phyloP scores from a whole-genome alignment of 2,329 filamentous ascomycete species.

The Aaosphaeria arxii region DNA sequence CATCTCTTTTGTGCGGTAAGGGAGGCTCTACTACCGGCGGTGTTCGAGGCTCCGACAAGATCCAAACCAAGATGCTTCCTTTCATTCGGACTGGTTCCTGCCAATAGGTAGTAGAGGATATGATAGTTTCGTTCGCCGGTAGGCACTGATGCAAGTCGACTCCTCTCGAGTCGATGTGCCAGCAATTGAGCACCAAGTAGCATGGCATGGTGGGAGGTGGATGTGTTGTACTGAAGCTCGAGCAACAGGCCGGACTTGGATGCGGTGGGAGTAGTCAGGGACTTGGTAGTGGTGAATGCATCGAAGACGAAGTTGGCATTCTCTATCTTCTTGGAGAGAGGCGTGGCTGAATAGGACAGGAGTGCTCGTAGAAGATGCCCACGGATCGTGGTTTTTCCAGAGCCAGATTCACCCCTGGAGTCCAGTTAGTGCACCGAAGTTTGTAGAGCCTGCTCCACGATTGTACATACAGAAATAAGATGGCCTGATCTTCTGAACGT shows the following conservation, averaged over 20 bases:
- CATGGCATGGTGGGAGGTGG: constrained; percentile 77
- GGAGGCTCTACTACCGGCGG: constrained; percentile 53
- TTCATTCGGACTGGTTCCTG: constrained; percentile 86
- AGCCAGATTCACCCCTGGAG: constrained; percentile 84
- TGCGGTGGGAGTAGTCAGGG: constrained; percentile 88
- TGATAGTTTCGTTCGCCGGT: constrained; percentile 97
- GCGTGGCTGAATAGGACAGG: constrained; percentile 86
- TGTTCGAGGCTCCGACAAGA: constrained; percentile 50
- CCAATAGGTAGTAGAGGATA: constrained; percentile 89
- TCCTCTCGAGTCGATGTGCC: constrained; percentile 88
- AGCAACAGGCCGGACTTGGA: constrained; percentile 95
- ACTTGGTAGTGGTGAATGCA: constrained; percentile 94
- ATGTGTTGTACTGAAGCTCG: constrained; percentile 94
- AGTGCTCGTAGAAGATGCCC: constrained; percentile 84
- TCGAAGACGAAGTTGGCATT: constrained; percentile 95
- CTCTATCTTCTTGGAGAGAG: constrained; percentile 87
- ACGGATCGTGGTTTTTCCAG: constrained; percentile 92
- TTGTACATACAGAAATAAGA: constrained; percentile 76
- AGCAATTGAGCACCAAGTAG: constrained; percentile 92
- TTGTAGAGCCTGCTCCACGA: too few species aligned
- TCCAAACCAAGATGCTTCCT: constrained; percentile 78
- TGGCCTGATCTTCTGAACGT: constrained; percentile 87
- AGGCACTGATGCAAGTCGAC: constrained; percentile 85
- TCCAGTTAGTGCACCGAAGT: too few species aligned
- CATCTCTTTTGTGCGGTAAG: constrained; percentile 72